These are phyloP conservation scores for Fragosphaeria purpurea DNA, from an alignment of 2,329 filamentous ascomycete genomes.

Conservation along the genomic window DNA sequence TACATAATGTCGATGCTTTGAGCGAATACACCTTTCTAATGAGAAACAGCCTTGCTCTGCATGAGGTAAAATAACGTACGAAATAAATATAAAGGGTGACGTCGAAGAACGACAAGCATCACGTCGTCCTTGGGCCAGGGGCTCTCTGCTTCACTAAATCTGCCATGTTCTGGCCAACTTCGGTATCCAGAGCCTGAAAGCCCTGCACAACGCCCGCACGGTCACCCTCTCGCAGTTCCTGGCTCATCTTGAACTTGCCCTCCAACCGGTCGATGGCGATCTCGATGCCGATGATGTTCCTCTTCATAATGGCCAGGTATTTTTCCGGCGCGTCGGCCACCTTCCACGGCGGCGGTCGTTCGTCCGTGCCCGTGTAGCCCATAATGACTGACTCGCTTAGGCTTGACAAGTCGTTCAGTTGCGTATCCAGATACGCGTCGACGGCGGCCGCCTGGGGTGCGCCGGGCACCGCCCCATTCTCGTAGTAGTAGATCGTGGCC, in stretches of 20 bases:
- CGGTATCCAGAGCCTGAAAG: slow-evolving; percentile 30
- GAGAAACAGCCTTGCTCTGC: too few species aligned
- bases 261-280: slow-evolving; percentile 44
- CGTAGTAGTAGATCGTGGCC: slow-evolving; percentile 36
- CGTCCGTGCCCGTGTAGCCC: slow-evolving; percentile 35
- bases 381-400: slow-evolving; percentile 45
- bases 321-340: slow-evolving; percentile 45
- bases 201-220: slow-evolving; percentile 46
- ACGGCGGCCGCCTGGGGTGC: slow-evolving; percentile 28
- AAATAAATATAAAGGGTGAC: background rate
- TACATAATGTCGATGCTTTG: too few species aligned
- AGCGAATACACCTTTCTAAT: too few species aligned
- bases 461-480: slow-evolving; percentile 30
- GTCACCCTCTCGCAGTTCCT: slow-evolving; percentile 45
- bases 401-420: slow-evolving; percentile 39
- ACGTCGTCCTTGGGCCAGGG: too few species aligned
- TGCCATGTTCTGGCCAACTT: slow-evolving; percentile 22
- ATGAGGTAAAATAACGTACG: background rate
- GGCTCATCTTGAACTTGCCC: slow-evolving; percentile 60
- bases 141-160: slow-evolving; percentile 21
- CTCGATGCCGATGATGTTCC: slow-evolving; percentile 51
- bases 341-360: slow-evolving; percentile 36
- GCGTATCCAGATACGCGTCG: slow-evolving; percentile 35
- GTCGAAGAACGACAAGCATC: background rate
- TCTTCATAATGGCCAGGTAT: slow-evolving; percentile 48